A percentile compares a stretch with the other conserved stretches of the same genome.
Evolutionary conservation across 129 eudicot genomes (phyloP).

Genomic region (Chrysanthemum lavandulifolium): DNA sequence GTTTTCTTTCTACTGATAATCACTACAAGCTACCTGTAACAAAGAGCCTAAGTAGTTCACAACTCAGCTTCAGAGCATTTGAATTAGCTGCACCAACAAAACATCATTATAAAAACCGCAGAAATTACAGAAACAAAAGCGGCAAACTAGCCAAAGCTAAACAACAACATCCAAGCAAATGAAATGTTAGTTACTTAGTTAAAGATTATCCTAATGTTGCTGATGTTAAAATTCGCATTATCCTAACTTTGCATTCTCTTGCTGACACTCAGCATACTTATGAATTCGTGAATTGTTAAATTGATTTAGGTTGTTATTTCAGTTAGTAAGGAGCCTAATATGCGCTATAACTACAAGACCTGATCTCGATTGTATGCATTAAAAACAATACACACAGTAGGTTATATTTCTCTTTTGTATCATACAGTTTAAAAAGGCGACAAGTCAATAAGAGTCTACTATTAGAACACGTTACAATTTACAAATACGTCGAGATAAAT

Average conservation of each 20-base stretch:
- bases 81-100: constrained; percentile 60
- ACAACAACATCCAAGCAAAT: background rate
- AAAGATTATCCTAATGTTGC: too few species aligned
- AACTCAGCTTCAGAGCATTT: constrained; percentile 82
- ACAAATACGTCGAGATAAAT: background rate
- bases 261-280: too few species aligned
- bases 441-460: background rate
- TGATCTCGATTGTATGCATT: background rate
- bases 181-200: background rate
- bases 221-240: too few species aligned
- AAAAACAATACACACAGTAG: background rate
- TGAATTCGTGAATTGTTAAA: too few species aligned
- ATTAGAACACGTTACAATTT: background rate
- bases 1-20: constrained; percentile 12
- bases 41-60: constrained; percentile 77
- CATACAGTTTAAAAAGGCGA: background rate
- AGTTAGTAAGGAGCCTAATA: too few species aligned
- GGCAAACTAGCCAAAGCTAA: background rate
- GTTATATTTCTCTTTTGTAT: too few species aligned
- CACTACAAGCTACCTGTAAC: constrained; percentile 56
- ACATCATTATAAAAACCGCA: background rate
- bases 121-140: background rate
- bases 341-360: too few species aligned
- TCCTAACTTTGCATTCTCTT: too few species aligned
- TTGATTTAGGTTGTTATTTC: too few species aligned